Percentiles rank a stretch among this genome's conserved stretches.
Conservation (phyloP, 805 yeast genomes). For the Millerozyma miso region DNA sequence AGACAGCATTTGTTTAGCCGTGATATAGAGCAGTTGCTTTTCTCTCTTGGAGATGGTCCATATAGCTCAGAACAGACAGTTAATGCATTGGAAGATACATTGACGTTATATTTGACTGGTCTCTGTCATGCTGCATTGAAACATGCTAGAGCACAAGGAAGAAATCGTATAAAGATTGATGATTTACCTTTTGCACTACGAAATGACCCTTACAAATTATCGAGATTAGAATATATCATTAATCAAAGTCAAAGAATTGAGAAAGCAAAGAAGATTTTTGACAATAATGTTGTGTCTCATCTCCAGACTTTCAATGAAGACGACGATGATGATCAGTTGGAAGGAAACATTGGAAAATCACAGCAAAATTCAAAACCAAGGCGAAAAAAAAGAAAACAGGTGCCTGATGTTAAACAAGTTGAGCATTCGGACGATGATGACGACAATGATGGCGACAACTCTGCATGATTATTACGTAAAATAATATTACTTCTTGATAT, state of each 20-base stretch:
- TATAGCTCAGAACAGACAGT: conserved; percentile 35
- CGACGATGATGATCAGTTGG: conserved; percentile 10
- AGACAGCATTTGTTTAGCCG: conserved; percentile 36
- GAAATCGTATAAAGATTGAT: conserved; percentile 37
- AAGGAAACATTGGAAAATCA: conserved; percentile 1
- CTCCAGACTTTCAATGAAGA: conserved; percentile 11
- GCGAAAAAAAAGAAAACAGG: conserved; percentile 7
- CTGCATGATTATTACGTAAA: neutral
- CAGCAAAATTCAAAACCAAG: conserved; percentile 5
- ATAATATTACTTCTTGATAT: neutral
- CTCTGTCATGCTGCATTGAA: conserved; percentile 27
- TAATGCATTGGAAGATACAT: conserved; percentile 34
- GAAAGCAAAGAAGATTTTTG: conserved; percentile 37
- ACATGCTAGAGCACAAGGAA: conserved; percentile 35
- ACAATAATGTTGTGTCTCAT: conserved; percentile 9
- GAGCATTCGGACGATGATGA: conserved; percentile 2
- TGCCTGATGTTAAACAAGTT: neutral
- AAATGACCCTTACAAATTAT: conserved; percentile 39
- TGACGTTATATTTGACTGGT: conserved; percentile 34
- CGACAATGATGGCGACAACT: neutral
- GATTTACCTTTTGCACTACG: conserved; percentile 39
- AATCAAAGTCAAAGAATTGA: conserved; percentile 35
- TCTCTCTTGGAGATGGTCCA: conserved; percentile 40
- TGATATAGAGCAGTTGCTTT: conserved; percentile 39
- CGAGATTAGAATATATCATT: conserved; percentile 36